Evolutionary conservation across 805 yeast genomes (phyloP).

Genomic region (Diddensiella caesifluorescens): DNA sequence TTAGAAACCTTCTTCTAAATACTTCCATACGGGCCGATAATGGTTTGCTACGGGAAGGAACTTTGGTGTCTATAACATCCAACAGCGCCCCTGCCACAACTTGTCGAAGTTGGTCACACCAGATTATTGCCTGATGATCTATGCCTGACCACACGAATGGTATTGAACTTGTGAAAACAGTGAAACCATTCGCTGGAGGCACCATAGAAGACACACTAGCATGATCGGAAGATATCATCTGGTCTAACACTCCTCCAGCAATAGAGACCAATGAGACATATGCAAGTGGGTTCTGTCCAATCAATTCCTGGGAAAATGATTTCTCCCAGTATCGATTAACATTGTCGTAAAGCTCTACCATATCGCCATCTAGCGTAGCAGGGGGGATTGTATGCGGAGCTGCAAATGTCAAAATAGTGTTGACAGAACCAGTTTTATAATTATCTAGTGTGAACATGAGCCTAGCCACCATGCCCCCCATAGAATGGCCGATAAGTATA

Average conservation of each 20-base stretch:
- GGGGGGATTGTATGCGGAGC: slow-evolving; percentile 94
- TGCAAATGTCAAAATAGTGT: slow-evolving; percentile 77
- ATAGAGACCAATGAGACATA: slow-evolving; percentile 73
- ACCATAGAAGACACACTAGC: slow-evolving; percentile 66
- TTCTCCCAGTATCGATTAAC: slow-evolving; percentile 77
- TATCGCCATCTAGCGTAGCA: slow-evolving; percentile 86
- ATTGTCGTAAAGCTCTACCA: slow-evolving; percentile 64
- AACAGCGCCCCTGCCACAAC: slow-evolving; percentile 55
- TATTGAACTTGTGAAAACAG: slow-evolving; percentile 78
- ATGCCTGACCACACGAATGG: slow-evolving; percentile 91
- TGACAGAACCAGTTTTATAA: slow-evolving; percentile 64
- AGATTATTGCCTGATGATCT: slow-evolving; percentile 91
- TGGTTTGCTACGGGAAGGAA: slow-evolving; percentile 43
- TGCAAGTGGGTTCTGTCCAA: slow-evolving; percentile 44
- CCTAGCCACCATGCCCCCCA: slow-evolving; percentile 96
- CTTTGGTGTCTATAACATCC: slow-evolving; percentile 48
- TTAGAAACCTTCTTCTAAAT: slow-evolving; percentile 42
- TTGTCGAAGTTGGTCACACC: slow-evolving; percentile 86
- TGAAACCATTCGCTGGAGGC: slow-evolving; percentile 72
- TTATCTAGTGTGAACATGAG: slow-evolving; percentile 77
- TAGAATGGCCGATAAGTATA: slow-evolving; percentile 81
- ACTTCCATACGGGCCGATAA: slow-evolving; percentile 53
- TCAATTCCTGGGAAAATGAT: slow-evolving; percentile 39
- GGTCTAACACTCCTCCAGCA: slow-evolving; percentile 82
- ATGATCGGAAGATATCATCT: slow-evolving; percentile 83